Conservation (phyloP, 805 yeast species). For the Hagleromyces aurorensis region DNA sequence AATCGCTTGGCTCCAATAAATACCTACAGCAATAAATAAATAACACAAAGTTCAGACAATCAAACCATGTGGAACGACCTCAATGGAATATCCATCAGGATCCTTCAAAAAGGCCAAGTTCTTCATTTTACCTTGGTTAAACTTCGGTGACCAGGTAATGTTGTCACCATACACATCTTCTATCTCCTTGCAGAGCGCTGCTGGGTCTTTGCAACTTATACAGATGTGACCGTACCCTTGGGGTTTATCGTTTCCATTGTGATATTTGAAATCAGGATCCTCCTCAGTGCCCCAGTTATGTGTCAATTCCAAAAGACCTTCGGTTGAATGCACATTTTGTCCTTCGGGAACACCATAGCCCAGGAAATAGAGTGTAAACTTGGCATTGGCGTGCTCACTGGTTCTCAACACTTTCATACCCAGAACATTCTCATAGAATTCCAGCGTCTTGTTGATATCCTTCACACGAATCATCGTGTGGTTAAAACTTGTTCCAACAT, state of each 20-base stretch:
- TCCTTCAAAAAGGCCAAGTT: conserved; percentile 69
- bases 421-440: conserved; percentile 68
- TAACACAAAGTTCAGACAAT: conserved; percentile 4
- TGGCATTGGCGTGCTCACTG: conserved; percentile 53
- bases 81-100: conserved; percentile 87
- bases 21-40: no score
- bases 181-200: conserved; percentile 37
- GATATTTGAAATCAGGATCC: conserved; percentile 68
- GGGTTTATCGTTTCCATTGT: conserved; percentile 70
- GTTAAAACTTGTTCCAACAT: conserved; percentile 43
- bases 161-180: conserved; percentile 39
- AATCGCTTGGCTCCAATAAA: no score
- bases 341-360: conserved; percentile 48
- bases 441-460: conserved; percentile 68
- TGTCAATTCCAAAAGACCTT: conserved; percentile 80
- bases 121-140: conserved; percentile 47
- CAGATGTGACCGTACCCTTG: conserved; percentile 88
- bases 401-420: conserved; percentile 71
- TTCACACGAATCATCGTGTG: conserved; percentile 91
- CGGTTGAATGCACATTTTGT: conserved; percentile 38
- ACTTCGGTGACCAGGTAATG: conserved; percentile 54
- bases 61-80: conserved; percentile 45
- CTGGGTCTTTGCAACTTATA: conserved; percentile 56
- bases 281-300: conserved; percentile 93
- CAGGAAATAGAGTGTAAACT: conserved; percentile 80